Evolutionary conservation across 768 basidiomycete genomes (phyloP), one percentile per base, ranked within the genome.

Genomic region (Tulasnella sp.): DNA sequence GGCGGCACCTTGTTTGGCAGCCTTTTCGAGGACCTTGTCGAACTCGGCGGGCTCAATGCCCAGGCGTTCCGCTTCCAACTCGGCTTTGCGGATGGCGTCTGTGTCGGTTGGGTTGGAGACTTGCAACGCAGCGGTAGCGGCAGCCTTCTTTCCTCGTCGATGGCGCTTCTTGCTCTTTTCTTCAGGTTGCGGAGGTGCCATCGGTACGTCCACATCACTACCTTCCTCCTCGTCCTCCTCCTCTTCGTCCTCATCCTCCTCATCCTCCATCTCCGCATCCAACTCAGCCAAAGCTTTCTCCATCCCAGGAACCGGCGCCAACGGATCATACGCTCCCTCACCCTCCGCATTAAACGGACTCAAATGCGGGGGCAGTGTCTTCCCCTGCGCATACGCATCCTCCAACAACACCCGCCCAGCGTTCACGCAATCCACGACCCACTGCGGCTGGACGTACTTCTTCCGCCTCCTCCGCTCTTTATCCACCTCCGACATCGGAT

Each of bases 381-480:
- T 90, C 3, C 96, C 98, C 83, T 96, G 96, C 31, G 87, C 88
- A 84, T 99, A 99, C 38, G 89, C 88, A 80, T 94, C 97, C 82
- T 96, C 94, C 0, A 95, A 89, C 39, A 98, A 88, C 79, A 97
- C 89, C 84, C 90, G 94, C 14, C 92, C 92, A 10, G 91, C 89
- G 84, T 99, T 99, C 84, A 98, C 91, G 85, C 94, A 98, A 84
- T 99, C 98, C 46, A 95, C 94, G 42, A 98, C 89, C 98, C 98
- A 99, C 85, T 99, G 97, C 16, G 98, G 98, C 85, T 99, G 98
- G 24, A 99, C 89, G 85, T 93, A 95, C 84, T 94, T 95, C 83
- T 96, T 89, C 84, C 90, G 90, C 68, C 88, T 86, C 48, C 91
- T 88, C 62, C 89, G 87, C 82, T 92, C 90, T 83, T 91, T 92